These are phyloP conservation scores for Fraxinus velutina DNA, from an alignment of 305 asterid genomes.

Conservation along the genomic window DNA sequence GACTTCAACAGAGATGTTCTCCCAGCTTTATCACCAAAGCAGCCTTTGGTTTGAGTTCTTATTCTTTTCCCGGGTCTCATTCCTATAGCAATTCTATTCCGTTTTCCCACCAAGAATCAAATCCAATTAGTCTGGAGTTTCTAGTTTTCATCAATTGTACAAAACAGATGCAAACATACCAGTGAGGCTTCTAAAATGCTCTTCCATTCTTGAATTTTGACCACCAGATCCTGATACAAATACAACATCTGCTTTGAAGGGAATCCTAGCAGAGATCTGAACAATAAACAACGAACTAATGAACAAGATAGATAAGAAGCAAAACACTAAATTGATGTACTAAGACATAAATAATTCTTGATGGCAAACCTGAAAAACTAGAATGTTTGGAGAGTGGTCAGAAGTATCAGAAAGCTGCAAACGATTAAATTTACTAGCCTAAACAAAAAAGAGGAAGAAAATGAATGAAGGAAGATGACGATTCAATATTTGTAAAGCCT, in stretches of 20 bases:
- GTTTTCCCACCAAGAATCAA: not conserved
- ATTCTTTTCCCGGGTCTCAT: not conserved
- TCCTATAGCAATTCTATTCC: not conserved
- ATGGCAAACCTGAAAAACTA: conserved; percentile 82
- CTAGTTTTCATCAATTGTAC: not conserved
- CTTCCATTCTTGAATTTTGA: conserved; percentile 50
- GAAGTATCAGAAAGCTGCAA: conserved; percentile 87
- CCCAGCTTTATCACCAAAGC: not conserved
- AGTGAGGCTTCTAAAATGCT: conserved; percentile 54
- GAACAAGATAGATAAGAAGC: conserved; percentile 20
- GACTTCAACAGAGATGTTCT: not conserved
- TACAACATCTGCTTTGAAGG: conserved; percentile 70
- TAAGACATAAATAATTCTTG: conserved; percentile 6
- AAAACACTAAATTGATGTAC: not conserved
- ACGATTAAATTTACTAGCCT: conserved; percentile 68
- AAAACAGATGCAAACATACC: conserved; percentile 38
- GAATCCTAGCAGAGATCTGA: conserved; percentile 77
- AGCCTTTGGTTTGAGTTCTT: not conserved
- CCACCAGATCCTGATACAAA: conserved; percentile 61
- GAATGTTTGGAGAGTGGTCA: conserved; percentile 67
- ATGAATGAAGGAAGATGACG: conserved; percentile 17
- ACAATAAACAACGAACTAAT: conserved; percentile 22
- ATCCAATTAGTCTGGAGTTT: not conserved
- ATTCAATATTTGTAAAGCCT: conserved; percentile 11
- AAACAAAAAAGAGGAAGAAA: conserved; percentile 23